These are phyloP conservation scores for Pythium dissotocum DNA, from an alignment of 352 stramenopile genomes.

Conservation along the genomic window DNA sequence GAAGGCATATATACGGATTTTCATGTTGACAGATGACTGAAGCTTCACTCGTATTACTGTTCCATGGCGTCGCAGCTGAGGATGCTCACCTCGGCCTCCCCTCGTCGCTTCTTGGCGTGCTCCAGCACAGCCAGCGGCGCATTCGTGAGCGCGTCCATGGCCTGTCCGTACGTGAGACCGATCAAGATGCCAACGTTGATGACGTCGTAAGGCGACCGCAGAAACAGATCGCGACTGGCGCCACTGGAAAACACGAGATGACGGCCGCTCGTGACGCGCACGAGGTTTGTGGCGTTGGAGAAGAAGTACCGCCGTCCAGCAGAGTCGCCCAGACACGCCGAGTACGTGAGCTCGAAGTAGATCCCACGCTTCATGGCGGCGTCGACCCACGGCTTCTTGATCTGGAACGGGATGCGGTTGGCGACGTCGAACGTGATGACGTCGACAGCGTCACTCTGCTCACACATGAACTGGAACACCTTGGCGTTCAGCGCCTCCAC, in stretches of 20 bases:
- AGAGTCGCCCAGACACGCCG: conserved; percentile 72
- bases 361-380: conserved; percentile 69
- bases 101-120: conserved; percentile 57
- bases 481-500: conserved; percentile 60
- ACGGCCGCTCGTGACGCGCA: conserved; percentile 65
- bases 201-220: conserved; percentile 82
- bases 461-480: conserved; percentile 85
- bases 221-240: conserved; percentile 68
- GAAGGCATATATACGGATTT: not conserved
- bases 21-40: not conserved
- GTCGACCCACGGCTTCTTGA: conserved; percentile 75
- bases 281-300: conserved; percentile 78
- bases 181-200: conserved; percentile 77
- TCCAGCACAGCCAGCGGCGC: conserved; percentile 56
- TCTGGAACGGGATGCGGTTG: conserved; percentile 74
- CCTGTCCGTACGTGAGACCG: conserved; percentile 70
- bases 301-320: conserved; percentile 84
- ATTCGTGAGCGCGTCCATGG: conserved; percentile 63
- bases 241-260: conserved; percentile 77
- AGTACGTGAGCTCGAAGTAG: conserved; percentile 84
- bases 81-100: conserved; percentile 47
- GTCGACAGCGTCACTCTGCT: conserved; percentile 70
- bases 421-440: conserved; percentile 83
- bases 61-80: conserved; percentile 49
- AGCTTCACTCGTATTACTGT: not conserved